phyloP scores from a whole-genome alignment of 441 rosid genomes.

The Erodium chrysanthum region DNA sequence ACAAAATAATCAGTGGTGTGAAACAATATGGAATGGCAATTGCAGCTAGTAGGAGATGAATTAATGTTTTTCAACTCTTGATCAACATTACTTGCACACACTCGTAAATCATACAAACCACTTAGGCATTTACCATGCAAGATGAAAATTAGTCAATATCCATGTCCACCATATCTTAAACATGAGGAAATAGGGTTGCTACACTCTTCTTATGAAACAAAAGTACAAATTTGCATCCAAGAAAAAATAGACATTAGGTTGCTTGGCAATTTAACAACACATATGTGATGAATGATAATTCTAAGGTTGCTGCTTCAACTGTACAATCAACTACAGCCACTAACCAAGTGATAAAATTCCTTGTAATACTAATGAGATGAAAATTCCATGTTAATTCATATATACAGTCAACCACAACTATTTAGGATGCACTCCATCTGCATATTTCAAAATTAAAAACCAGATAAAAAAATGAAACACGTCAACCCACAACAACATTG shows the following conservation, averaged over 20 bases:
- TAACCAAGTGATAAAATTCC: background rate
- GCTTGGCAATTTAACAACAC: background rate
- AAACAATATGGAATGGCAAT: background rate
- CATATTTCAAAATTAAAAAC: background rate
- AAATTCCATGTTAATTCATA: background rate
- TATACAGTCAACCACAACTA: background rate
- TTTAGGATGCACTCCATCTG: background rate
- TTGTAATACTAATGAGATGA: background rate
- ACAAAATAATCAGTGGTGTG: slow-evolving; percentile 2
- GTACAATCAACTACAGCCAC: background rate
- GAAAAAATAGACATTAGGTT: background rate
- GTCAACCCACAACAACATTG: background rate
- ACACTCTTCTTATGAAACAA: no score
- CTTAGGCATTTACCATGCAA: background rate
- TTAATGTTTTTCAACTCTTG: background rate
- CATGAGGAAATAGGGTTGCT: background rate
- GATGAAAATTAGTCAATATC: background rate
- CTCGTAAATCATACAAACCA: background rate
- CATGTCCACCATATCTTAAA: background rate
- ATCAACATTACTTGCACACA: background rate
- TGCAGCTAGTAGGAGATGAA: slow-evolving; percentile 5
- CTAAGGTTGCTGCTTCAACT: background rate
- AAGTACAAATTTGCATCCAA: background rate
- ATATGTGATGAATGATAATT: background rate
- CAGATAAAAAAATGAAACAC: background rate